Conservation (phyloP, 352 stramenopile species). For the Plasmopara halstedii region DNA sequence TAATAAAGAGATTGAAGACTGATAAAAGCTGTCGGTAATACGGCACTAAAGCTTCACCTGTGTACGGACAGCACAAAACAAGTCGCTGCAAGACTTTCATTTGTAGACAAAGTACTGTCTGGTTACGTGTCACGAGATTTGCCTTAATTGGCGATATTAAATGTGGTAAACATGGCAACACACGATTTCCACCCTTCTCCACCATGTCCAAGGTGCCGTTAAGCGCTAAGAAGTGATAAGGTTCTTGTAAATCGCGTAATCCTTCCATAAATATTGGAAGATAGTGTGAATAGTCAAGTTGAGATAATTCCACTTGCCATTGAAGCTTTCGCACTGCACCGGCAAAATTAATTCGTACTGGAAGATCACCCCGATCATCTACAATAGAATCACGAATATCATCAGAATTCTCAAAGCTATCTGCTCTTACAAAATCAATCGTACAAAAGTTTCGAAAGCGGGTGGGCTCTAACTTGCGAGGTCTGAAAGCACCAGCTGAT, state of each 20-base stretch:
- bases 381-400: neutral
- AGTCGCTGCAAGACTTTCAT: conserved; percentile 75
- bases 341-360: conserved; percentile 65
- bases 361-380: conserved; percentile 71
- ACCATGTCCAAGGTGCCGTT: conserved; percentile 79
- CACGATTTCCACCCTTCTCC: conserved; percentile 55
- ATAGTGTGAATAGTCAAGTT: conserved; percentile 83
- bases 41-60: conserved; percentile 85
- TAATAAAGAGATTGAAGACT: conserved; percentile 90
- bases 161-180: conserved; percentile 45
- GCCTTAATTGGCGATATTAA: conserved; percentile 75
- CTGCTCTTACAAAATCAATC: neutral
- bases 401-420: neutral
- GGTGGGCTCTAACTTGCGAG: conserved; percentile 61
- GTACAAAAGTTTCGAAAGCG: conserved; percentile 82
- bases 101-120: conserved; percentile 62
- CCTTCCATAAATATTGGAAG: conserved; percentile 91
- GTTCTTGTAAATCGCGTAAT: conserved; percentile 78
- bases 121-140: conserved; percentile 78
- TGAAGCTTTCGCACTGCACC: conserved; percentile 68
- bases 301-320: conserved; percentile 53
- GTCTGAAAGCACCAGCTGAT: conserved; percentile 46
- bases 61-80: conserved; percentile 55
- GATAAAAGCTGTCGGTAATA: conserved; percentile 90
- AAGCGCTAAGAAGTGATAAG: conserved; percentile 76